These are phyloP conservation scores for Ormosia semicastrata DNA, from an alignment of 306 rosid genomes.

Conservation along the genomic window DNA sequence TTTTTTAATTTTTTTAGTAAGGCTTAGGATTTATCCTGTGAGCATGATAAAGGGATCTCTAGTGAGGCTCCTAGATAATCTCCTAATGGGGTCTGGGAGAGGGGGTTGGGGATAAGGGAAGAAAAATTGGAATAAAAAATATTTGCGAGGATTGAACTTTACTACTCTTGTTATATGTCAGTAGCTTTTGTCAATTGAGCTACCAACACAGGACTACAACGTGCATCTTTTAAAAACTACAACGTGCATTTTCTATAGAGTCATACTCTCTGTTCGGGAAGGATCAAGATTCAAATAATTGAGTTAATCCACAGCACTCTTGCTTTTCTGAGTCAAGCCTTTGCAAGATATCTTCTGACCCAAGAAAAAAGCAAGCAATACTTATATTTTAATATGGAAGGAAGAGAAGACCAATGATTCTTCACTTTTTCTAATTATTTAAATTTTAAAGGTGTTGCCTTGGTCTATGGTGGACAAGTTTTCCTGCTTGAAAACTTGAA, in stretches of 20 bases:
- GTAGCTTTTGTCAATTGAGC: too few species aligned
- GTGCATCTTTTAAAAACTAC: too few species aligned
- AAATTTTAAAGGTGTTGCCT: background rate
- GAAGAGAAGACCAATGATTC: background rate
- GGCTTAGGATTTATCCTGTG: too few species aligned
- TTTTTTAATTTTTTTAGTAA: too few species aligned
- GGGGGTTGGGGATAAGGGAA: too few species aligned
- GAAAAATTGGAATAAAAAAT: too few species aligned
- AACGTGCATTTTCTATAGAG: background rate
- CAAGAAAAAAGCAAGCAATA: background rate
- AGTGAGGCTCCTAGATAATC: too few species aligned
- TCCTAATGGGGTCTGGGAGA: too few species aligned
- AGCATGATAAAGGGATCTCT: too few species aligned
- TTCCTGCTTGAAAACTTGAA: background rate
- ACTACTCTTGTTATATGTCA: too few species aligned
- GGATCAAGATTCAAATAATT: background rate
- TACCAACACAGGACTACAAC: too few species aligned
- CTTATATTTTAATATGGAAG: background rate
- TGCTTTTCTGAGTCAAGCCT: background rate
- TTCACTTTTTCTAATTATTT: background rate
- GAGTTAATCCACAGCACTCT: background rate
- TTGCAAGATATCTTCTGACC: conserved; percentile 13
- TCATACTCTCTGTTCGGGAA: background rate
- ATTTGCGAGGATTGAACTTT: too few species aligned
- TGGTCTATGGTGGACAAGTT: background rate